Conservation (phyloP, 176 grass and related monocot genomes). For the Aegilops bicornis region DNA sequence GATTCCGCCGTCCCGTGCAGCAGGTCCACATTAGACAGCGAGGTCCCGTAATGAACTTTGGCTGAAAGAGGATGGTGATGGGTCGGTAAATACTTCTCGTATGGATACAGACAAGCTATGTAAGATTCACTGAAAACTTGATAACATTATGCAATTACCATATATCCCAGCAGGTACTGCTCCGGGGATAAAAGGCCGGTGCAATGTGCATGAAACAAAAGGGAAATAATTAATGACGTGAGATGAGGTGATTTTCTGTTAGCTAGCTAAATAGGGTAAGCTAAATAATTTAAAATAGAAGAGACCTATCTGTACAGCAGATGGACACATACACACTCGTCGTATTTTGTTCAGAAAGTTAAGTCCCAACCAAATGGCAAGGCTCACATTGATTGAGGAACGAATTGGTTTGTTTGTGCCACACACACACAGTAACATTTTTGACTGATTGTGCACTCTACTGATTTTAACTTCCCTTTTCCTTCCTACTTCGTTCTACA, state of each 20-base stretch:
- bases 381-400: neutral
- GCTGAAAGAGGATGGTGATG: constrained; percentile 38
- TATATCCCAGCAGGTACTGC: constrained; percentile 93
- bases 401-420: neutral
- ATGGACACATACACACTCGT: neutral
- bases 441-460: neutral
- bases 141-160: constrained; percentile 53
- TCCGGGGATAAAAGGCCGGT: constrained; percentile 41
- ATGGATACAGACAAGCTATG: neutral
- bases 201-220: constrained; percentile 59
- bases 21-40: constrained; percentile 78
- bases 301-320: neutral
- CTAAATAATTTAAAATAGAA: neutral
- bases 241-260: constrained; percentile 4
- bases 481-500: neutral
- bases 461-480: neutral
- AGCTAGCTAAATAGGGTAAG: constrained; percentile 21
- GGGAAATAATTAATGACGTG: constrained; percentile 46
- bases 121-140: constrained; percentile 5
- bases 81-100: neutral
- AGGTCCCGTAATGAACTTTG: constrained; percentile 85
- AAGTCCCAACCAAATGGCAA: neutral
- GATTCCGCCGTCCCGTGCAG: constrained; percentile 81
- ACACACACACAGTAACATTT: neutral
- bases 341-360: neutral